Percentiles rank a stretch among this genome's conserved stretches.
Conservation (phyloP, 192 early-diverging fungal genomes). For the Linnemannia hyalina region DNA sequence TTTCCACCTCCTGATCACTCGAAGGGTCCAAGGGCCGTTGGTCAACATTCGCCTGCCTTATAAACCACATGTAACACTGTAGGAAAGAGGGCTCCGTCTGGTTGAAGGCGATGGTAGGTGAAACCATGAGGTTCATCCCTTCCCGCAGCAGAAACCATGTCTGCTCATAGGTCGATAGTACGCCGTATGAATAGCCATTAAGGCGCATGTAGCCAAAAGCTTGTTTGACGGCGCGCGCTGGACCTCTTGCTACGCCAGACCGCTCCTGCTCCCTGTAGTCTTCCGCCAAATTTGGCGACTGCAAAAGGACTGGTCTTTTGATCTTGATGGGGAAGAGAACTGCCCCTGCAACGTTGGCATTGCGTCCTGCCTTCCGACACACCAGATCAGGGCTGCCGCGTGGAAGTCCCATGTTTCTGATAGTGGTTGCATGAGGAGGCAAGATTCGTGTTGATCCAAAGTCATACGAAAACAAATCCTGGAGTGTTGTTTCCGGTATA, state of each 20-base stretch:
- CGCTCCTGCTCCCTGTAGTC: conserved; percentile 1
- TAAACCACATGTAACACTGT: conserved; percentile 38
- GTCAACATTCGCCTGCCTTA: conserved; percentile 29
- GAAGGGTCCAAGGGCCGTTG: conserved; percentile 15
- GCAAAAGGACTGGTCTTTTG: conserved; percentile 9
- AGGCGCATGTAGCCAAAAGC: conserved; percentile 20
- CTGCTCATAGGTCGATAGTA: conserved; percentile 40
- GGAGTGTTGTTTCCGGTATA: conserved; percentile 11
- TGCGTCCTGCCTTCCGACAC: conserved; percentile 1
- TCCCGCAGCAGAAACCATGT: conserved; percentile 32
- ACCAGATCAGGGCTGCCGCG: conserved; percentile 18
- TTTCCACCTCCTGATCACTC: conserved; percentile 4
- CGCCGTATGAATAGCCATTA: conserved; percentile 33
- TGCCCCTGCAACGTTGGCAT: conserved; percentile 2
- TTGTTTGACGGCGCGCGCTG: conserved; percentile 8
- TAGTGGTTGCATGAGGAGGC: not conserved
- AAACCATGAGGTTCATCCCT: conserved; percentile 20
- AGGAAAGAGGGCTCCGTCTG: conserved; percentile 30
- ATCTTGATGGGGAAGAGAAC: conserved; percentile 24
- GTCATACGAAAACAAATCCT: conserved; percentile 5
- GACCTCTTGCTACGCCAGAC: conserved; percentile 3
- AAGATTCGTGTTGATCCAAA: conserved; percentile 9
- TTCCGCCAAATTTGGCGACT: conserved; percentile 10
- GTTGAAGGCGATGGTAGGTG: conserved; percentile 16
- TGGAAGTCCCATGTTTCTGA: conserved; percentile 12